Base-by-base conservation (phyloP, 805 yeast species). In the Myxozyma neotropica region DNA sequence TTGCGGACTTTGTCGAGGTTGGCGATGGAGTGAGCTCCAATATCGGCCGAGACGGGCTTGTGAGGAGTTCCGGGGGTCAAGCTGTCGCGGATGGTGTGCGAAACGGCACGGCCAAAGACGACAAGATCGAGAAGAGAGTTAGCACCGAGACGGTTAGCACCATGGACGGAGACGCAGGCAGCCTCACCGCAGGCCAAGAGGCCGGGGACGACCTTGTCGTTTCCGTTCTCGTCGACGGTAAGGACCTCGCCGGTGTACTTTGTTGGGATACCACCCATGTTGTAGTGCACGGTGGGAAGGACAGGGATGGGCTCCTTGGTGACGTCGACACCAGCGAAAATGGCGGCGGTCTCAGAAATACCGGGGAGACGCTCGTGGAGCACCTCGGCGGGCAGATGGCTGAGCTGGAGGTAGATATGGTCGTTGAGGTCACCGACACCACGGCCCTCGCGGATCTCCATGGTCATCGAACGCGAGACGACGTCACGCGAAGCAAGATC, bases 261-360 rank as follows among this genome's bases (percentile, higher is more conserved):
- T 68, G 99, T 94, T 76, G 99, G 99, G 68, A 93, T 89, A 85
- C 98, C 98, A 78, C 99, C 99, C 99, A 93, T 93, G 79, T 93
- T 93, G 82, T 94, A 93, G 79, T 93, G 99, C 63, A 94, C 99
- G 67, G 99, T 93, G 70, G 99, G 99, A 70, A 94, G 78, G 70
- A 93, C 92, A 70, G 98, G 99, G 75, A 94, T 94, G 73, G 99
- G 99, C 80, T 93, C 97, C 81, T 94, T 94, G 61, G 99, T 94
- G 67, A 93, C 98, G 78, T 93, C 99, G 67, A 93, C 99, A 82
- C 99, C 99, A 50, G 99, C 98, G 73, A 93, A 93, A 77, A 93
- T 93, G 67, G 91, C 87, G 47, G 99, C 98, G 61, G 99, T 93
- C 80, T 93, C 97, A 67, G 98, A 93, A 71, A 93, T 93, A 87